Conservation (phyloP, 805 yeast genomes). For the Candida alai region DNA sequence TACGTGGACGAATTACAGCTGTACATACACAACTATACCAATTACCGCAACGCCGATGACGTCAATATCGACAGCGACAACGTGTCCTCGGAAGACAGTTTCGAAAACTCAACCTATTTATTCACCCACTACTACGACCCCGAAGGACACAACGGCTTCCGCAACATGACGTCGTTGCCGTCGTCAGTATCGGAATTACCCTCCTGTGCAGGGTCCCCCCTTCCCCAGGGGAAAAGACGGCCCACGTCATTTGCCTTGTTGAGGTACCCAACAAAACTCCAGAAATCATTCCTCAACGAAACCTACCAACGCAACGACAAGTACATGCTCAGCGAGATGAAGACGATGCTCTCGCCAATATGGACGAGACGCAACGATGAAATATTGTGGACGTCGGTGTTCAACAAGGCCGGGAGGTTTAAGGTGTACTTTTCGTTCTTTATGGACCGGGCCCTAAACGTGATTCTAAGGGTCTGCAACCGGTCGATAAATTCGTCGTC, state of each 20-base stretch:
- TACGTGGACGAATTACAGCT: background rate
- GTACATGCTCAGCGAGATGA: background rate
- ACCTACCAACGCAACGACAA: conserved; percentile 3
- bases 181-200: background rate
- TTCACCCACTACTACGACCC: conserved; percentile 1
- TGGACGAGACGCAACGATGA: conserved; percentile 21
- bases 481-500: conserved; percentile 9
- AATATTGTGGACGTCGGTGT: conserved; percentile 29
- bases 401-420: conserved; percentile 23
- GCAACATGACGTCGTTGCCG: background rate
- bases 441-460: conserved; percentile 34
- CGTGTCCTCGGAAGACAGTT: background rate
- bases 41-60: conserved; percentile 1
- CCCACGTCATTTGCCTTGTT: background rate
- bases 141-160: background rate
- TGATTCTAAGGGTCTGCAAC: conserved; percentile 13
- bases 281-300: conserved; percentile 1
- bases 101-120: background rate
- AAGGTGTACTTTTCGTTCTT: conserved; percentile 33
- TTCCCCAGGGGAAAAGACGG: conserved; percentile 5
- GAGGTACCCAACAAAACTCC: conserved; percentile 1
- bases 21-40: background rate
- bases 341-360: conserved; percentile 16
- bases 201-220: conserved; percentile 5
- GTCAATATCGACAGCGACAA: background rate